phyloP scores from a whole-genome alignment of 129 eudicot genomes.

The Flaveria bidentis region DNA sequence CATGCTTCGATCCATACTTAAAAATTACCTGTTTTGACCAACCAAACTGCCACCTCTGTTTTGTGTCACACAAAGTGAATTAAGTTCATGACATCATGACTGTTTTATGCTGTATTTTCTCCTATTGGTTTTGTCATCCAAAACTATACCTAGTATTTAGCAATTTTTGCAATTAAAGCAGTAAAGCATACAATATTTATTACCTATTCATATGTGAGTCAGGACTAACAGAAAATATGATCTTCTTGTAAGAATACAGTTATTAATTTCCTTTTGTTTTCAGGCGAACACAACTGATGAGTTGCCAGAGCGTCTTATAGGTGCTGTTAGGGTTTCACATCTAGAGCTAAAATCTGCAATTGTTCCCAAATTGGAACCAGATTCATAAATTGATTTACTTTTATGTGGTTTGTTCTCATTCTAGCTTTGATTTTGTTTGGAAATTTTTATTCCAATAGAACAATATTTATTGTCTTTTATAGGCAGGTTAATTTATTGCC shows the following conservation, averaged over 20 bases:
- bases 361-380: conserved; percentile 72
- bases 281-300: conserved; percentile 89
- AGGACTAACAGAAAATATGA: background rate
- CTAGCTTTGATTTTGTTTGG: background rate
- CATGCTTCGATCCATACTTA: background rate
- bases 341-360: conserved; percentile 84
- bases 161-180: conserved; percentile 3
- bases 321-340: conserved; percentile 95
- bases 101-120: background rate
- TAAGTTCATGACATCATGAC: background rate
- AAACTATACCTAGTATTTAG: background rate
- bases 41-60: background rate
- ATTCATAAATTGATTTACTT: conserved; percentile 33
- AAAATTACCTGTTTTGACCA: background rate
- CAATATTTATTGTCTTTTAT: background rate
- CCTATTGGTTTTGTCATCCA: background rate
- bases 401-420: conserved; percentile 23
- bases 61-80: background rate
- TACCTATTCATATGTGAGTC: background rate
- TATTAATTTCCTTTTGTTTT: background rate
- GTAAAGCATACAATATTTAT: background rate
- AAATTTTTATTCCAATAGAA: background rate
- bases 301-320: conserved; percentile 88
- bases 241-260: background rate
- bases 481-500: background rate